Evolutionary conservation across 2,329 filamentous ascomycete genomes (phyloP).

Genomic region (Cordyceps pruinosa): DNA sequence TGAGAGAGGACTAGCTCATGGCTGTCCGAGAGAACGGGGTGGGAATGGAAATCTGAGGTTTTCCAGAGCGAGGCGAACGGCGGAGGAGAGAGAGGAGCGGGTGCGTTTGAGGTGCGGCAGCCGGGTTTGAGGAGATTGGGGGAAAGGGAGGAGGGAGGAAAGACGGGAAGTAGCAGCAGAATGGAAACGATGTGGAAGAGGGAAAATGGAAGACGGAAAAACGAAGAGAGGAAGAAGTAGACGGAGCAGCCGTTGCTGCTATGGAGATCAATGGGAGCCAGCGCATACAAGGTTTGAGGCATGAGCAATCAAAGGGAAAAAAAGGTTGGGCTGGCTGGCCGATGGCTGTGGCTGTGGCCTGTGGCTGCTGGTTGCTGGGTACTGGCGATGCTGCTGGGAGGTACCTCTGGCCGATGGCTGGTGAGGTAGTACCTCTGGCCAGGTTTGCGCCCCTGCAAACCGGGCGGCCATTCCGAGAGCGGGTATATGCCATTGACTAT

Average conservation of each 20-base stretch:
- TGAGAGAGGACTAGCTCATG: constrained; percentile 4
- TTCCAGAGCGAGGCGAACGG: background rate
- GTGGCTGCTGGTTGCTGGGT: no score
- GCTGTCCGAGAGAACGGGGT: background rate
- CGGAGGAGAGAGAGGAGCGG: no score
- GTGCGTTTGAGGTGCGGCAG: no score
- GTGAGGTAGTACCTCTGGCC: background rate
- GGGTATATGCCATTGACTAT: background rate
- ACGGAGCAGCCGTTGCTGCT: background rate
- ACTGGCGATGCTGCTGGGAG: no score
- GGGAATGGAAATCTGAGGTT: background rate
- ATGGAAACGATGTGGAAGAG: background rate
- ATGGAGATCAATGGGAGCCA: background rate
- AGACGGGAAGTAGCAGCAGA: background rate
- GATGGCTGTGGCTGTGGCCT: background rate
- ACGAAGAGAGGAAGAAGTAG: background rate
- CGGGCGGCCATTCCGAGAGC: constrained; percentile 12
- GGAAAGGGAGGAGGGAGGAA: background rate
- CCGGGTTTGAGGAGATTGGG: background rate
- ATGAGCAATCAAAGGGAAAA: constrained; percentile 8
- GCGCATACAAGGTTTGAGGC: constrained; percentile 12
- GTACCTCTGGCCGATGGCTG: background rate
- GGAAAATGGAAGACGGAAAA: background rate
- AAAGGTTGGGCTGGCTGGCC: constrained; percentile 2
- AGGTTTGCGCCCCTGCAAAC: background rate